Evolutionary conservation across 768 basidiomycete species (phyloP).

Genomic region (Hericium coralloides): DNA sequence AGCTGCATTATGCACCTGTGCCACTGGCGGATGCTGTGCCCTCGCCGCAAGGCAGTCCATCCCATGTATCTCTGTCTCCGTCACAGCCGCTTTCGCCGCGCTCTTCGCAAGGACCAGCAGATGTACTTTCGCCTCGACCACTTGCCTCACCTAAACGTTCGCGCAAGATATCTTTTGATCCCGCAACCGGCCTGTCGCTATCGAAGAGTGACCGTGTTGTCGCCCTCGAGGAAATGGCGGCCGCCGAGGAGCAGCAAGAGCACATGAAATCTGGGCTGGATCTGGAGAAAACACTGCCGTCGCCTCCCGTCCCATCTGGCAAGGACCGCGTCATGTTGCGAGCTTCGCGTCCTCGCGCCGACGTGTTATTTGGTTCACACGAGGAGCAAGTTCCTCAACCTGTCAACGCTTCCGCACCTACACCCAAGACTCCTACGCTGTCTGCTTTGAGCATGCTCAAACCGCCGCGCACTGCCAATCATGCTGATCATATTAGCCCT

Average conservation of each 20-base stretch:
- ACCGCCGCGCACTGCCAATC: not conserved
- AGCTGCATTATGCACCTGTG: not conserved
- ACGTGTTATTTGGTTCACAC: conserved; percentile 21
- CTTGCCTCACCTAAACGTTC: conserved; percentile 48
- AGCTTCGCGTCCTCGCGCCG: conserved; percentile 19
- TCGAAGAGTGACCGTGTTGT: conserved; percentile 54
- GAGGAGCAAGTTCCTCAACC: not conserved
- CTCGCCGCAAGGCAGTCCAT: too few species aligned
- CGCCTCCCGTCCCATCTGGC: conserved; percentile 43
- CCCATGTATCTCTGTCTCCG: not conserved
- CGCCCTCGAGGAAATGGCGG: conserved; percentile 66
- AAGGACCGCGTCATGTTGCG: conserved; percentile 20
- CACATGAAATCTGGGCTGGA: conserved; percentile 2
- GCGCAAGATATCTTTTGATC: conserved; percentile 25
- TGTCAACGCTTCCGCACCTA: not conserved
- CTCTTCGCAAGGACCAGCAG: conserved; percentile 8
- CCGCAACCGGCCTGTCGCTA: conserved; percentile 29
- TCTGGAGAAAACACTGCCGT: conserved; percentile 52
- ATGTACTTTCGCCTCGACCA: conserved; percentile 55
- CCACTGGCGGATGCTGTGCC: not conserved
- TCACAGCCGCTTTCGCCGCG: not conserved
- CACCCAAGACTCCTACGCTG: conserved; percentile 19
- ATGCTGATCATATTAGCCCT: not conserved
- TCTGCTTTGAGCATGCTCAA: conserved; percentile 23
- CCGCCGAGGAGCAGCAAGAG: conserved; percentile 36